Conservation (phyloP, 371 early-diverging fungal species). For the Thermomucor indicae-seudaticae region DNA sequence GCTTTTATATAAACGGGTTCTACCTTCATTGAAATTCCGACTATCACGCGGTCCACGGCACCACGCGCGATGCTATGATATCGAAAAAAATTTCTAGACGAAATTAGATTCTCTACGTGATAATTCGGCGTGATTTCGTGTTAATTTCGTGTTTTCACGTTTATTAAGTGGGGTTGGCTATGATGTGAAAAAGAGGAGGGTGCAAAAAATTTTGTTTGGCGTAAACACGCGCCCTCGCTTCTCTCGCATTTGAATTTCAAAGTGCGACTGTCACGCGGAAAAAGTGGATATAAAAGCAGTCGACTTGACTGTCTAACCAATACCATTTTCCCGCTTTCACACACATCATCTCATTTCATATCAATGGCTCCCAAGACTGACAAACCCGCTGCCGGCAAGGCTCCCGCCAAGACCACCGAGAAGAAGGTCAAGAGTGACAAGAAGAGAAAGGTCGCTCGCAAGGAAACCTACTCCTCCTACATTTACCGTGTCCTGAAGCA, state of each 20-base stretch:
- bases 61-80: not conserved
- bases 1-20: not conserved
- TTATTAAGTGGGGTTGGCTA: not conserved
- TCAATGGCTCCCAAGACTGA: slow-evolving; percentile 51
- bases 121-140: slow-evolving; percentile 15
- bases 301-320: not conserved
- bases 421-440: slow-evolving; percentile 53
- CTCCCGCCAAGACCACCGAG: slow-evolving; percentile 61
- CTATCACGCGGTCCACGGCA: not conserved
- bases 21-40: slow-evolving; percentile 6
- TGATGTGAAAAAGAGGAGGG: not conserved
- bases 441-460: slow-evolving; percentile 63
- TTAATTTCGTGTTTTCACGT: slow-evolving; percentile 15
- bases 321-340: slow-evolving; percentile 7
- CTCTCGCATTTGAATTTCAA: not conserved
- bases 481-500: slow-evolving; percentile 97
- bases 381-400: slow-evolving; percentile 64
- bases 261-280: not conserved
- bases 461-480: slow-evolving; percentile 93
- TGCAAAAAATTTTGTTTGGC: too few relatives aligned
- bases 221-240: too few relatives aligned
- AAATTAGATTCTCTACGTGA: not conserved
- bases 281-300: slow-evolving; percentile 2
- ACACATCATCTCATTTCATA: slow-evolving; percentile 10
- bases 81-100: not conserved